These are phyloP conservation scores for Lathyrus sativus DNA, from an alignment of 306 rosid genomes.

Conservation along the genomic window DNA sequence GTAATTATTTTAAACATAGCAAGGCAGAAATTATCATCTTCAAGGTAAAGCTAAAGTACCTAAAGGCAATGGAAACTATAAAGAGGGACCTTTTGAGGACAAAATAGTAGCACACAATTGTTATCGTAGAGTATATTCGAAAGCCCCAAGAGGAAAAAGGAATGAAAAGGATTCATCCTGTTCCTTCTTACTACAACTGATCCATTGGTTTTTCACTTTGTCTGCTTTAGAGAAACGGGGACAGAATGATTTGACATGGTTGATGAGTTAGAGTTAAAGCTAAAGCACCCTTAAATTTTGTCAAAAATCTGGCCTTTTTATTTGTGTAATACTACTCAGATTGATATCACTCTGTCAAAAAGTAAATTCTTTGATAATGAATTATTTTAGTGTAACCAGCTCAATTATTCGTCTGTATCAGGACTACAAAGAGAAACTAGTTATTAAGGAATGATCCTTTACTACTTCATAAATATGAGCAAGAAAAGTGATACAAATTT, in stretches of 20 bases:
- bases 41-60: conserved; percentile 15
- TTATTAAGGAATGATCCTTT: not conserved
- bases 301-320: conserved; percentile 1
- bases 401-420: conserved; percentile 6
- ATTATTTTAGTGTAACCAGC: conserved; percentile 6
- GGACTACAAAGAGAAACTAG: conserved; percentile 26
- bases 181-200: conserved; percentile 16
- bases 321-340: not conserved
- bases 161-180: conserved; percentile 3
- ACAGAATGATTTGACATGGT: conserved; percentile 9
- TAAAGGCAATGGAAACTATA: conserved; percentile 7
- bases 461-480: conserved; percentile 22
- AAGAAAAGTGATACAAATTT: conserved; percentile 15
- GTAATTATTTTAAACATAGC: conserved; percentile 11
- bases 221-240: not conserved
- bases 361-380: conserved; percentile 22
- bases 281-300: not conserved
- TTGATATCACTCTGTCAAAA: conserved; percentile 24
- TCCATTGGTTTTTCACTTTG: conserved; percentile 12
- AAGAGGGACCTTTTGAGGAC: conserved; percentile 8
- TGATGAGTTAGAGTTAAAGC: not conserved
- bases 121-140: conserved; percentile 8
- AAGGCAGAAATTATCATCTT: conserved; percentile 32
- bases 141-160: conserved; percentile 26
- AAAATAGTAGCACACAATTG: conserved; percentile 1